phyloP scores from a whole-genome alignment of 192 early-diverging fungal species.

The Nowakowskiella sp. region DNA sequence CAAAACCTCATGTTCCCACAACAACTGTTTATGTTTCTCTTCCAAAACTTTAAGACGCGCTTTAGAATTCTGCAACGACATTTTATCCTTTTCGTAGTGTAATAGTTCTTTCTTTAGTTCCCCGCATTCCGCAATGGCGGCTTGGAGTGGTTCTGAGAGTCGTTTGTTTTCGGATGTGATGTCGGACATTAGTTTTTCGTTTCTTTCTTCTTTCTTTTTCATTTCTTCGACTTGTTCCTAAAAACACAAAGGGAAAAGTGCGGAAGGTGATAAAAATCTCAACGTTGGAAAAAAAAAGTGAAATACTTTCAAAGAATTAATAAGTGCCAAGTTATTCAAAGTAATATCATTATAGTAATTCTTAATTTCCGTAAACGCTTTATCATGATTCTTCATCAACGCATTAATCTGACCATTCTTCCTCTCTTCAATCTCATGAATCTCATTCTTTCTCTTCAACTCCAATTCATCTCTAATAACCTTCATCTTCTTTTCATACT shows the following conservation, averaged over 20 bases:
- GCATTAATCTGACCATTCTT: conserved; percentile 64
- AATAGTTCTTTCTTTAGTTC: conserved; percentile 44
- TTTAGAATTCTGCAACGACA: conserved; percentile 51
- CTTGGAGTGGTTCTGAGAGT: conserved; percentile 54
- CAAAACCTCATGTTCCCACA: conserved; percentile 59
- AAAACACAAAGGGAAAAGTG: not conserved
- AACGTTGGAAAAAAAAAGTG: conserved; percentile 13
- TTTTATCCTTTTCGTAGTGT: conserved; percentile 59
- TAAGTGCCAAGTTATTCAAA: conserved; percentile 55
- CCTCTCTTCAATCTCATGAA: conserved; percentile 62
- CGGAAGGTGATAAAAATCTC: not conserved
- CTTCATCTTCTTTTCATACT: conserved; percentile 61
- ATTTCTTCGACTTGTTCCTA: conserved; percentile 64
- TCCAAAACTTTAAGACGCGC: conserved; percentile 52
- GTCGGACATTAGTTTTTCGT: conserved; percentile 61
- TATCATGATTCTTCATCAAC: conserved; percentile 62
- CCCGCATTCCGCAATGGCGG: conserved; percentile 54
- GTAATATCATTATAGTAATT: conserved; percentile 68
- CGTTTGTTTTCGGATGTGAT: conserved; percentile 59
- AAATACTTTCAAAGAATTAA: conserved; percentile 54
- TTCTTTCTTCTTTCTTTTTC: conserved; percentile 64
- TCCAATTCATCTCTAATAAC: conserved; percentile 53
- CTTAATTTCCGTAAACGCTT: conserved; percentile 61
- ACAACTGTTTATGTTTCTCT: conserved; percentile 49
- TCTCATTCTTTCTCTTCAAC: conserved; percentile 55